Evolutionary conservation across 805 yeast species (phyloP), one percentile per base, ranked within the genome.

Genomic region (Pichia nakasei): DNA sequence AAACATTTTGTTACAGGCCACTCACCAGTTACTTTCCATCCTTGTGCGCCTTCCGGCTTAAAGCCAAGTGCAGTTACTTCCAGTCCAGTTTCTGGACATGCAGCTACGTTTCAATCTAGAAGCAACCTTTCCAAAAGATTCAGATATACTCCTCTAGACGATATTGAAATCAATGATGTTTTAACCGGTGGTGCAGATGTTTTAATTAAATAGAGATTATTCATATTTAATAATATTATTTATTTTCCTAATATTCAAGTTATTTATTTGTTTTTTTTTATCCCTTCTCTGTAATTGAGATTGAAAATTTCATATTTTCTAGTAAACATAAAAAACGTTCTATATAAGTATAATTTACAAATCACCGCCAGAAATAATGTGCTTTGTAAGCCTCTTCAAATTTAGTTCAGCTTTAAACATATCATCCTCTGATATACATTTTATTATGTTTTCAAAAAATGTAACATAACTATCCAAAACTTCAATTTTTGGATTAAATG

Each of bases 111-210:
- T 46, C 65, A 62, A 43, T 73, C 88, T 26, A 71, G 93, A 51
- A 66, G 74, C 42, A 75, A 80, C 44, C 72, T 91, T 47, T 88
- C 97, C 3, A 51, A 64, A 48, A 76, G 93, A 59, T 88, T 84
- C 69, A 80, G 82, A 64, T 84, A 81, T 59, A 67, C 70, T 35
- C 66, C 70, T 0, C 70, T 85, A 22, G 80, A 76, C 35, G 85
- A 76, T 18, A 43, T 53, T 15, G 98, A 91, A 64, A 78, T 83
- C 22, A 96, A 85, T 11, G 74, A 77, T 51, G 77, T 91, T 53
- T 75, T 79, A 53, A 71, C 75, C 42, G 98, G 97, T 45, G 97
- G 96, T 53, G 96, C 95, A 31, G 78, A 72, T 33, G 56, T 72
- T 37, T 64, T 76, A 13, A 73, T 64, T 52, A 76, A 68, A 41